phyloP scores from a whole-genome alignment of 805 yeast genomes.

The Citeromyces matritensis region DNA sequence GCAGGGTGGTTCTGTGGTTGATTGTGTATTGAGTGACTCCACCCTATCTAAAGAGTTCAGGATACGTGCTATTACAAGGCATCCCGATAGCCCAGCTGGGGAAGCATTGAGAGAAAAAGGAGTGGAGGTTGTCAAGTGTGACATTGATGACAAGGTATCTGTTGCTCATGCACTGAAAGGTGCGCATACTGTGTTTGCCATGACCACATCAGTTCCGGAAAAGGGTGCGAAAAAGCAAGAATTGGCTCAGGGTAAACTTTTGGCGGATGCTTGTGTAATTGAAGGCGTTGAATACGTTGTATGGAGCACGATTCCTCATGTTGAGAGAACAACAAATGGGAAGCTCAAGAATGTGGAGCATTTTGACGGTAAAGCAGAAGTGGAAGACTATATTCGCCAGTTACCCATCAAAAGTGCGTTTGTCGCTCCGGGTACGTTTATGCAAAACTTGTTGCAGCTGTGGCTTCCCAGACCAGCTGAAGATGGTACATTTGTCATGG shows the following conservation, averaged over 20 bases:
- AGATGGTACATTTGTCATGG: background rate
- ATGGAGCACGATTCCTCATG: background rate
- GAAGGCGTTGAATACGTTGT: background rate
- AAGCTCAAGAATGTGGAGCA: background rate
- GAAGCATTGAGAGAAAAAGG: conserved; percentile 4
- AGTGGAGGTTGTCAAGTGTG: conserved; percentile 6
- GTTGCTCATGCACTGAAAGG: background rate
- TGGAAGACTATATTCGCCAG: background rate
- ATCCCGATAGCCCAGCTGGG: conserved; percentile 2
- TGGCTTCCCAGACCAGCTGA: background rate
- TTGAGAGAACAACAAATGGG: background rate
- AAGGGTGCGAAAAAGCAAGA: background rate
- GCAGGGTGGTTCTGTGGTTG: conserved; percentile 8
- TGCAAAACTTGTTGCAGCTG: background rate
- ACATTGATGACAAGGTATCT: background rate
- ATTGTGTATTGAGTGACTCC: conserved; percentile 1
- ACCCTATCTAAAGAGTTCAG: conserved; percentile 3
- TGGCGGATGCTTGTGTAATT: background rate
- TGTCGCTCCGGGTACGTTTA: background rate
- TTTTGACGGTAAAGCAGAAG: background rate
- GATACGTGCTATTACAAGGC: conserved; percentile 7
- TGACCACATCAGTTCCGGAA: background rate
- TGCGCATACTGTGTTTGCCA: conserved; percentile 1
- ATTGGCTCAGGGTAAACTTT: background rate
- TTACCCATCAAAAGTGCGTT: conserved; percentile 1